These are phyloP conservation scores for Neotropicomus parvogracilis DNA, from an alignment of 1,284 basidiomycete genomes.

Conservation along the genomic window DNA sequence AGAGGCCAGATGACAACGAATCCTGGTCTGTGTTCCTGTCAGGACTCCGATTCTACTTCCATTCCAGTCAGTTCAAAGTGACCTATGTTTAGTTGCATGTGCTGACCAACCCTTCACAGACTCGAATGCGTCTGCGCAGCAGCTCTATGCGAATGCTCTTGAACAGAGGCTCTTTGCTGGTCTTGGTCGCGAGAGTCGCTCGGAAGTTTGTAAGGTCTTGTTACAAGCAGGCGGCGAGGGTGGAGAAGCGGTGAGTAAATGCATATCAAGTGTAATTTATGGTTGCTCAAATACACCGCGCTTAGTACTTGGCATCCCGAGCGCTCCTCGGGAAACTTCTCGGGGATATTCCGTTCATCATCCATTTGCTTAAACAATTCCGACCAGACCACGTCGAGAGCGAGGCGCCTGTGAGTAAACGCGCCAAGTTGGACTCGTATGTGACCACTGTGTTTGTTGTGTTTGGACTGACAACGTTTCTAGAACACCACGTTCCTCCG, in stretches of 20 bases:
- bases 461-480: slow-evolving; percentile 2
- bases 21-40: slow-evolving; percentile 50
- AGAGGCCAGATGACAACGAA: slow-evolving; percentile 33
- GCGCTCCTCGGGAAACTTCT: slow-evolving; percentile 47
- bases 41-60: slow-evolving; percentile 44
- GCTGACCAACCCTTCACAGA: slow-evolving; percentile 25
- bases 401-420: slow-evolving; percentile 55
- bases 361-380: slow-evolving; percentile 56
- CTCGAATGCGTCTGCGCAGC: slow-evolving; percentile 32
- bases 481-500: slow-evolving; percentile 23
- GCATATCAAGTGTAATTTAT: neutral
- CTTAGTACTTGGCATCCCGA: slow-evolving; percentile 51
- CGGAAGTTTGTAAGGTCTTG: slow-evolving; percentile 52
- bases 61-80: slow-evolving; percentile 39
- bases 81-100: neutral
- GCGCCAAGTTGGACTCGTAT: slow-evolving; percentile 57
- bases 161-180: slow-evolving; percentile 50
- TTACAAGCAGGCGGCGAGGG: slow-evolving; percentile 47
- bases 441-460: slow-evolving; percentile 22
- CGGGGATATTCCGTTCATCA: slow-evolving; percentile 50
- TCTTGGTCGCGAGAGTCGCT: slow-evolving; percentile 51
- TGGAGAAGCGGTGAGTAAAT: slow-evolving; percentile 44
- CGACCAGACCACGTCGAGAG: slow-evolving; percentile 42
- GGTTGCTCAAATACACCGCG: neutral
- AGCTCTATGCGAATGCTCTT: slow-evolving; percentile 42